Conservation (phyloP, 108 stramenopile species). For the Stephanodiscus triporus region DNA sequence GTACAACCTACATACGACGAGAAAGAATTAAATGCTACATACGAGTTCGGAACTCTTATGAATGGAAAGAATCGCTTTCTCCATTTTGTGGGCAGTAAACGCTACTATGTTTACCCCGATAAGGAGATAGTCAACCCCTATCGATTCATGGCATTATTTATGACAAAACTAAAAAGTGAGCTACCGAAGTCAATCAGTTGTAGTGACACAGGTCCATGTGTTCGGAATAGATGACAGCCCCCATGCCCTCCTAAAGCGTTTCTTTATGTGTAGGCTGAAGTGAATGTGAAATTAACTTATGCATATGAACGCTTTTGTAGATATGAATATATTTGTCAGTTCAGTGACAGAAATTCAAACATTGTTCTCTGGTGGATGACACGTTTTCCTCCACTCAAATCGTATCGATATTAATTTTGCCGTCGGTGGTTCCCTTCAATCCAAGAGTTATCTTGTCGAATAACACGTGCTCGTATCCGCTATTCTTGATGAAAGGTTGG, state of each 20-base stretch:
- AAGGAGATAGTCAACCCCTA: too few species aligned
- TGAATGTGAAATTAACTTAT: not conserved
- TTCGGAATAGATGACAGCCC: not conserved
- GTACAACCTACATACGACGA: too few species aligned
- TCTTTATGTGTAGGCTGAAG: not conserved
- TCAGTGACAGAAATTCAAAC: not conserved
- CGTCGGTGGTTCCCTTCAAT: conserved; percentile 53
- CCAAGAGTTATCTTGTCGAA: conserved; percentile 77
- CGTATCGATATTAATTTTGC: conserved; percentile 43
- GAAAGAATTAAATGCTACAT: too few species aligned
- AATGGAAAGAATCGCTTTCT: too few species aligned
- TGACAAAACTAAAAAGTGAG: not conserved
- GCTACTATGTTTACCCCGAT: too few species aligned
- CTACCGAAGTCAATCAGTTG: not conserved
- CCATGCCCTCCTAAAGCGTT: too few species aligned
- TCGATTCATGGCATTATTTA: too few species aligned
- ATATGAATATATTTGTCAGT: not conserved
- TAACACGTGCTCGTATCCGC: conserved; percentile 77
- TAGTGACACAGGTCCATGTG: not conserved
- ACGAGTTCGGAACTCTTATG: too few species aligned
- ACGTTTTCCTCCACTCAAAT: conserved; percentile 25
- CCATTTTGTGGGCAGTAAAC: too few species aligned
- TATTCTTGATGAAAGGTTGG: conserved; percentile 80
- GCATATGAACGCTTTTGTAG: not conserved
- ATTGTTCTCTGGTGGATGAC: not conserved